These are phyloP conservation scores for Spiromastix sp. DNA, from an alignment of 2,329 filamentous ascomycete genomes.

Conservation along the genomic window DNA sequence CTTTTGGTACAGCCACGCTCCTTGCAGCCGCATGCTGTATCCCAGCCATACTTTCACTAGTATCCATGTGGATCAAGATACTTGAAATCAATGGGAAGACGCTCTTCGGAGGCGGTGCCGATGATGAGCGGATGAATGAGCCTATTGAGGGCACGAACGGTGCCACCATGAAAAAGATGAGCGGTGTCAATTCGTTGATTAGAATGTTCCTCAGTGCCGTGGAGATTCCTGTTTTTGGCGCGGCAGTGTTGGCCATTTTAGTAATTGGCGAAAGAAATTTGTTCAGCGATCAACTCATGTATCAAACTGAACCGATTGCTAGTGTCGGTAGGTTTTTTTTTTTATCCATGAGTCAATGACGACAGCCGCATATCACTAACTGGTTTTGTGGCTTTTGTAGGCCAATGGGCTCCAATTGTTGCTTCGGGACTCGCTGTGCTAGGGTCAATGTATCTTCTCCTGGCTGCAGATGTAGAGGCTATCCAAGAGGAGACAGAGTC, in stretches of 20 bases:
- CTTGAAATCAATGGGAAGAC: conserved; percentile 51
- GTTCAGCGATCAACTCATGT: conserved; percentile 45
- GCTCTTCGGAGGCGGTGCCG: conserved; percentile 25
- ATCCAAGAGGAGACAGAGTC: conserved; percentile 12
- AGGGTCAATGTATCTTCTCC: conserved; percentile 48
- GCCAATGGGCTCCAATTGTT: conserved; percentile 30
- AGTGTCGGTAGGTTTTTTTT: conserved; percentile 44
- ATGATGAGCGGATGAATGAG: conserved; percentile 25
- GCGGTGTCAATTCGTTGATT: conserved; percentile 26
- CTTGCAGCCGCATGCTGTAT: conserved; percentile 56
- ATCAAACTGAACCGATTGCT: conserved; percentile 52
- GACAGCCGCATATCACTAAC: conserved; percentile 5
- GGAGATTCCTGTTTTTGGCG: conserved; percentile 49
- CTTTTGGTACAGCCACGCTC: conserved; percentile 50
- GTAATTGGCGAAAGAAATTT: conserved; percentile 56
- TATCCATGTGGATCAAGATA: conserved; percentile 56
- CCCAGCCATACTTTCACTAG: conserved; percentile 50
- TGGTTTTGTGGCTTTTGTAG: conserved; percentile 9
- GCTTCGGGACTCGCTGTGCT: conserved; percentile 48
- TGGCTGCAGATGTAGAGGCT: conserved; percentile 28
- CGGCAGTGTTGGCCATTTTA: conserved; percentile 49
- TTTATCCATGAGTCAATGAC: neutral
- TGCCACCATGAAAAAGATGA: conserved; percentile 43
- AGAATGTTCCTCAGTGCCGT: conserved; percentile 31
- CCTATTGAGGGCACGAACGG: conserved; percentile 45